Conservation (phyloP, 768 basidiomycete genomes). For the Neoboletus magnificus region DNA sequence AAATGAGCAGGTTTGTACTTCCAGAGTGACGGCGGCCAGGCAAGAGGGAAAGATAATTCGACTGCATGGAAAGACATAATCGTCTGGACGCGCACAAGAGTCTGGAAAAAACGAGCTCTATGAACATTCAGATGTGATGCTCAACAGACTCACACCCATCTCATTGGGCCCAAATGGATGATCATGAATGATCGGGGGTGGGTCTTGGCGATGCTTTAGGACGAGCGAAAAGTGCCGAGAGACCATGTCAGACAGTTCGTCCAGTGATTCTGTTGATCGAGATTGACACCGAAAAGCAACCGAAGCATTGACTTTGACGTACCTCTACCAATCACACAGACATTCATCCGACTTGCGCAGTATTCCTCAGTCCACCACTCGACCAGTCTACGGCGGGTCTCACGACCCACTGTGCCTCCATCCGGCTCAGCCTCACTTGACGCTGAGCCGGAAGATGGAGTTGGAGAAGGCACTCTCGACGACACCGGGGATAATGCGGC, state of each 20-base stretch:
- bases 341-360: constrained; percentile 76
- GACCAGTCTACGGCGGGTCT: constrained; percentile 71
- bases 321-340: constrained; percentile 83
- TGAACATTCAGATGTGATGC: constrained; percentile 3
- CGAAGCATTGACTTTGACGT: not conserved
- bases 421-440: constrained; percentile 64
- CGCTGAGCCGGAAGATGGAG: constrained; percentile 52
- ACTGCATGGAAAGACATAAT: constrained; percentile 83
- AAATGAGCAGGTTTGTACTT: constrained; percentile 74
- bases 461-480: constrained; percentile 56
- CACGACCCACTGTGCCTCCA: constrained; percentile 74
- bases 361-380: constrained; percentile 87
- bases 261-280: constrained; percentile 59
- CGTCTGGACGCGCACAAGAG: constrained; percentile 82
- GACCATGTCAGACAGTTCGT: constrained; percentile 62
- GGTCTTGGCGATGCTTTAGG: constrained; percentile 55
- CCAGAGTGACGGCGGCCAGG: constrained; percentile 70
- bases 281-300: not conserved
- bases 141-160: constrained; percentile 55
- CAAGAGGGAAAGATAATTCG: constrained; percentile 79
- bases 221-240: constrained; percentile 71
- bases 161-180: constrained; percentile 74
- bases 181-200: constrained; percentile 62
- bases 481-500: constrained; percentile 43
- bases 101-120: constrained; percentile 39